phyloP scores from a whole-genome alignment of 805 yeast genomes.

The Wickerhamomyces strasburgensis region DNA sequence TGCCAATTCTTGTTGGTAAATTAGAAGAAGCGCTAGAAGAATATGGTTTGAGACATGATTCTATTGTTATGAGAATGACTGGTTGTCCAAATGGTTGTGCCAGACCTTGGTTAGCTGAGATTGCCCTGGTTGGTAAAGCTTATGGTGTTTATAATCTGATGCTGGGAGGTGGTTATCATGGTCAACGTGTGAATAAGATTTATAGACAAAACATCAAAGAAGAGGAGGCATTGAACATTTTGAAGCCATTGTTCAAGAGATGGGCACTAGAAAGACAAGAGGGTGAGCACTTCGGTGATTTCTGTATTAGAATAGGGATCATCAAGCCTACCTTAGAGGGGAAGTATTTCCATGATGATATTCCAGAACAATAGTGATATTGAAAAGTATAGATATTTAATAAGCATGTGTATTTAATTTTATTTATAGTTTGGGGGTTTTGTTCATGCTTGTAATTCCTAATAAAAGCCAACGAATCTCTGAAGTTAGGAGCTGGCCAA shows the following conservation, averaged over 20 bases:
- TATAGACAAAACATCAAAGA: conserved; percentile 86
- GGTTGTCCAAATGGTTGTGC: conserved; percentile 99
- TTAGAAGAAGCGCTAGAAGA: conserved; percentile 86
- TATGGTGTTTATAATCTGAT: conserved; percentile 87
- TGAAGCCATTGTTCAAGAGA: conserved; percentile 84
- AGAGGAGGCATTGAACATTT: conserved; percentile 71
- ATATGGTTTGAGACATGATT: conserved; percentile 88
- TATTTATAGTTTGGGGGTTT: not conserved
- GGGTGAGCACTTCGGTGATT: conserved; percentile 95
- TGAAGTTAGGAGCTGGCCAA: too few relatives aligned
- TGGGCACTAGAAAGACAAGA: conserved; percentile 91
- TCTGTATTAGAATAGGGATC: conserved; percentile 79
- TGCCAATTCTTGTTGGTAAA: conserved; percentile 78
- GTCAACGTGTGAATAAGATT: conserved; percentile 86
- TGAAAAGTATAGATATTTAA: not conserved
- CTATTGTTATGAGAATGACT: conserved; percentile 96
- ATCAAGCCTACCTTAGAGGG: conserved; percentile 89
- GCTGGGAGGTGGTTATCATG: conserved; percentile 95
- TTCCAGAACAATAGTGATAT: conserved; percentile 47
- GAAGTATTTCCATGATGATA: conserved; percentile 89
- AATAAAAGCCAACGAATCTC: too few relatives aligned
- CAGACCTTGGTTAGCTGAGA: conserved; percentile 96
- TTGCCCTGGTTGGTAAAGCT: conserved; percentile 94
- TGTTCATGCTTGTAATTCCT: too few relatives aligned
- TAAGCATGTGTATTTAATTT: conserved; percentile 1